phyloP scores from a whole-genome alignment of 306 rosid genomes.

The Vigna angularis region DNA sequence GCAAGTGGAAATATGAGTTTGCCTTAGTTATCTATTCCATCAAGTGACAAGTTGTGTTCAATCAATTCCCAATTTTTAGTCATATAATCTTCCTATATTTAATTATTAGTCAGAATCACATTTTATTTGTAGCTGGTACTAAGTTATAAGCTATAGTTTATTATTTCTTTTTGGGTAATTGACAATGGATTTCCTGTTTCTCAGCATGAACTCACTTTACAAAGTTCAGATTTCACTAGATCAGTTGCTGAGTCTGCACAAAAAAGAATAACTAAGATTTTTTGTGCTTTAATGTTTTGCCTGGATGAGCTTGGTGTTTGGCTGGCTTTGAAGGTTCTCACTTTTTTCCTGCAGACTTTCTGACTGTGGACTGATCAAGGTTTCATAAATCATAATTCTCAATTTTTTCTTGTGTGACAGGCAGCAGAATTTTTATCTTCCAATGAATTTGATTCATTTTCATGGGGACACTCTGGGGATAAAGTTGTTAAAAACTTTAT shows the following conservation, averaged over 20 bases:
- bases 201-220: constrained; percentile 60
- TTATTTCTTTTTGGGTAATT: constrained; percentile 44
- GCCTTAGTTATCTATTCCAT: neutral
- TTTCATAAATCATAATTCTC: constrained; percentile 23
- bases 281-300: constrained; percentile 57
- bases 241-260: constrained; percentile 51
- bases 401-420: constrained; percentile 47
- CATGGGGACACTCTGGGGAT: constrained; percentile 62
- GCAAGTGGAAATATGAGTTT: constrained; percentile 8
- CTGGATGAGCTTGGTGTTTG: constrained; percentile 80
- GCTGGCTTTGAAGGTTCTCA: constrained; percentile 74
- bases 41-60: too few species aligned
- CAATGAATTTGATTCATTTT: constrained; percentile 49
- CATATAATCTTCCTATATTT: constrained; percentile 6
- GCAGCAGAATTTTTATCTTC: constrained; percentile 68
- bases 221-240: constrained; percentile 49
- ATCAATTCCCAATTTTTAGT: neutral
- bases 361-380: constrained; percentile 38
- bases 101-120: neutral
- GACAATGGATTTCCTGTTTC: constrained; percentile 43
- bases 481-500: constrained; percentile 57
- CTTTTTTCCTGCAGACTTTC: constrained; percentile 11
- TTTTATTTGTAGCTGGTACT: neutral
- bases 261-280: constrained; percentile 57
- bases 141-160: constrained; percentile 16